Conservation (phyloP, 108 stramenopile genomes). For the Chaetoceros muelleri region DNA sequence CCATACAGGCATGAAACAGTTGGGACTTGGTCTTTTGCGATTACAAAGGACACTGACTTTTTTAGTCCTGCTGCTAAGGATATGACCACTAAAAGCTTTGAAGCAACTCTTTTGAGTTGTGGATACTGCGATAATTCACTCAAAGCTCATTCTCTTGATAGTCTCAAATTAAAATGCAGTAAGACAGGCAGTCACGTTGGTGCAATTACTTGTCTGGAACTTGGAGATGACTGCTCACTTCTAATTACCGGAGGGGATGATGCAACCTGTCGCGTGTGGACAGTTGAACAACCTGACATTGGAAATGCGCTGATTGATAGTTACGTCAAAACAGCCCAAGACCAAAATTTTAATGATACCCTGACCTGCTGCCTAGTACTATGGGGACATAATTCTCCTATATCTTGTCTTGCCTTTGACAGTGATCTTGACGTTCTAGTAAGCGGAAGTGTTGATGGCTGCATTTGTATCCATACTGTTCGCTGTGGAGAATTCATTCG, state of each 20-base stretch:
- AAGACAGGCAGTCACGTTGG: conserved; percentile 59
- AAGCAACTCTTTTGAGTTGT: conserved; percentile 46
- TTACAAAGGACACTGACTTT: conserved; percentile 35
- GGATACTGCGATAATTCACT: conserved; percentile 66
- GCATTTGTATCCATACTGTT: conserved; percentile 64
- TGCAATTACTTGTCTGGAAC: conserved; percentile 48
- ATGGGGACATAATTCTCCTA: conserved; percentile 55
- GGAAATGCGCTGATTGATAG: conserved; percentile 55
- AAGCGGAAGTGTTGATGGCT: conserved; percentile 47
- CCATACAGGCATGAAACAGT: conserved; percentile 15
- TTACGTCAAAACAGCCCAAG: conserved; percentile 49
- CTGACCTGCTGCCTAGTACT: conserved; percentile 50
- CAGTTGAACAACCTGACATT: conserved; percentile 64
- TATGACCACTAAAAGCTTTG: conserved; percentile 23
- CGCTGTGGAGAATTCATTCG: conserved; percentile 60
- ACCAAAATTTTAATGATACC: conserved; percentile 13
- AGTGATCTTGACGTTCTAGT: conserved; percentile 63
- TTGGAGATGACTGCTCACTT: conserved; percentile 46
- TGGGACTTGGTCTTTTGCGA: conserved; percentile 54
- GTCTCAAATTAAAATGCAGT: conserved; percentile 27
- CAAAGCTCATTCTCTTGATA: conserved; percentile 58
- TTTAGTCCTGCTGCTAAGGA: conserved; percentile 19
- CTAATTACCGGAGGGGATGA: conserved; percentile 72
- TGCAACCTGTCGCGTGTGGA: conserved; percentile 68
- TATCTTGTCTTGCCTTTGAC: conserved; percentile 47